Conservation (phyloP, 257 asterid genomes). For the Solanum bukasovii region DNA sequence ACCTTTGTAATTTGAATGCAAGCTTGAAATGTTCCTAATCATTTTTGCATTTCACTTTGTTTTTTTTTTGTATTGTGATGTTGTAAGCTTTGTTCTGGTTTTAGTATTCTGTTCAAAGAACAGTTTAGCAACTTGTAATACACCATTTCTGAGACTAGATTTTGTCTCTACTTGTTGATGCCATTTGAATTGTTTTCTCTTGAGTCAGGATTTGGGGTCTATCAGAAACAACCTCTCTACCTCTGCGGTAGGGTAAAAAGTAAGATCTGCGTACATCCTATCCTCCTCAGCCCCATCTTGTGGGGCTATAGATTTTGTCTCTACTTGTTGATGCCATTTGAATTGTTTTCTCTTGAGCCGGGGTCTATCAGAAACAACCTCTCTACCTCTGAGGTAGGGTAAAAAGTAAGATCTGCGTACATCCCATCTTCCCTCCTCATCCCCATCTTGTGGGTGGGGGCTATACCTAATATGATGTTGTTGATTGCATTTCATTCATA, state of each 20-base stretch:
- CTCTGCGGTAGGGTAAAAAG: too few relatives aligned
- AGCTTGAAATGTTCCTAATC: conserved; percentile 9
- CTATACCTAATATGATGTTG: fast-evolving
- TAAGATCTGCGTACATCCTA: too few relatives aligned
- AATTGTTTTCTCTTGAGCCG: not conserved
- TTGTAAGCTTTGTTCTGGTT: conserved; percentile 37
- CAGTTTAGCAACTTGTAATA: not conserved
- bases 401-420: too few relatives aligned
- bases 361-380: too few relatives aligned
- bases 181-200: not conserved
- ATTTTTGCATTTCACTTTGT: not conserved
- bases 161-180: not conserved
- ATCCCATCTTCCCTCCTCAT: too few relatives aligned
- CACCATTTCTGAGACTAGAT: not conserved
- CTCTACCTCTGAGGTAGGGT: not conserved
- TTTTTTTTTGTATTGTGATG: conserved; percentile 30
- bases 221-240: not conserved
- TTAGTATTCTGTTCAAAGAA: conserved; percentile 26
- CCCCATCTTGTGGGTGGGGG: too few relatives aligned
- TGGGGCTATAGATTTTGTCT: too few relatives aligned
- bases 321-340: not conserved
- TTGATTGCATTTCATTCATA: not conserved
- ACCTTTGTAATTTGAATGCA: conserved; percentile 20
- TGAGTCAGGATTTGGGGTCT: not conserved
- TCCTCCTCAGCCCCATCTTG: too few relatives aligned